These are phyloP conservation scores for Pyricularia sp. DNA, from an alignment of 2,329 filamentous ascomycete genomes.

Conservation along the genomic window DNA sequence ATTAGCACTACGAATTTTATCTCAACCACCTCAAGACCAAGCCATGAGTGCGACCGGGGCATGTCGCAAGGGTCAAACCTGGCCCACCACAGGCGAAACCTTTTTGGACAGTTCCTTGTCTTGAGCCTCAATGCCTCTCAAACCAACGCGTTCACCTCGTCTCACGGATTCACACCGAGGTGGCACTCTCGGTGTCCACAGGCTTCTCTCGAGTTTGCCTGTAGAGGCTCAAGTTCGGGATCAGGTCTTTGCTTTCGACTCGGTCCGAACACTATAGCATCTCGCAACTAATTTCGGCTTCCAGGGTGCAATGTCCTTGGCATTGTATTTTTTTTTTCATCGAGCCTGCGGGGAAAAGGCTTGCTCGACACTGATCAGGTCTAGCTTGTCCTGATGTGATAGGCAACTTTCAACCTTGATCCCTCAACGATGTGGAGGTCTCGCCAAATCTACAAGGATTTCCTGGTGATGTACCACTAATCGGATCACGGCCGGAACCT, in stretches of 20 bases:
- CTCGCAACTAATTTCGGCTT: not conserved
- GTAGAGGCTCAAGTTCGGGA: not conserved
- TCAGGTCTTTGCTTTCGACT: not conserved
- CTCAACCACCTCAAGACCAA: not conserved
- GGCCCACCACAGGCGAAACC: not conserved
- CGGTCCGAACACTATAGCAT: not conserved
- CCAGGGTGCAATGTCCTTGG: not conserved
- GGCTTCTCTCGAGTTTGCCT: not conserved
- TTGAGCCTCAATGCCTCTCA: not conserved
- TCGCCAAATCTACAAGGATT: not conserved
- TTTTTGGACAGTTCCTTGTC: not conserved
- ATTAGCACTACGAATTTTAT: not conserved
- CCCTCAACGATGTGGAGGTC: not conserved
- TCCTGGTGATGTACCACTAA: not conserved
- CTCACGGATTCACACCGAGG: not conserved
- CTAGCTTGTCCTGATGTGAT: constrained; percentile 1
- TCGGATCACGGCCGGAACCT: not conserved
- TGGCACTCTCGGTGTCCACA: not conserved
- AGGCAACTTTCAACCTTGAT: not conserved
- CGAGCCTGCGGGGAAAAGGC: not conserved
- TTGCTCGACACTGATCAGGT: not conserved
- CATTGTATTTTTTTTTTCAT: not conserved
- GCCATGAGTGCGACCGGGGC: not conserved
- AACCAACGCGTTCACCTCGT: not conserved
- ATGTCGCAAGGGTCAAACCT: not conserved